Evolutionary conservation across 2,329 filamentous ascomycete species (phyloP).

Genomic region (Metarhizium guizhouense): DNA sequence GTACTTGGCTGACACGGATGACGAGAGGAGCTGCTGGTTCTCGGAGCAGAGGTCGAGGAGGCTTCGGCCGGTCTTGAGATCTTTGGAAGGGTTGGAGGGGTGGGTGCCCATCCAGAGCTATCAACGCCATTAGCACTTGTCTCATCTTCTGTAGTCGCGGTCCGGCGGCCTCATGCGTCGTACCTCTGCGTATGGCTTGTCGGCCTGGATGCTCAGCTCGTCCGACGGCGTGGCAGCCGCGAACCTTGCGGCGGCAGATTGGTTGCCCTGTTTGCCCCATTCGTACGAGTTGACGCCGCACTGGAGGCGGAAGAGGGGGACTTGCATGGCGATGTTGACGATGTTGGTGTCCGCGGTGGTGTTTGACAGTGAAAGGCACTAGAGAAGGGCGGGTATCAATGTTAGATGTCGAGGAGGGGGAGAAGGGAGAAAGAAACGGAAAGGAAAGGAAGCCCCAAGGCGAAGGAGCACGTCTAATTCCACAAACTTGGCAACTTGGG

Average conservation of each 20-base stretch:
- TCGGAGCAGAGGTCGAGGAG: slow-evolving; percentile 82
- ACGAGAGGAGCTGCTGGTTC: slow-evolving; percentile 74
- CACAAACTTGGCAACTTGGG: too few relatives aligned
- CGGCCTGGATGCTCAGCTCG: slow-evolving; percentile 68
- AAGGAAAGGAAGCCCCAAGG: too few relatives aligned
- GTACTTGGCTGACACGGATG: slow-evolving; percentile 64
- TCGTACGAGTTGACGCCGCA: slow-evolving; percentile 98
- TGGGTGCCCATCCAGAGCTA: slow-evolving; percentile 99
- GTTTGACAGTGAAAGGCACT: background rate
- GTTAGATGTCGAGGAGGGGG: background rate
- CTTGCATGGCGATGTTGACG: slow-evolving; percentile 42
- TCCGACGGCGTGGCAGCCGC: slow-evolving; percentile 73
- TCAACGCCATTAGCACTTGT: background rate
- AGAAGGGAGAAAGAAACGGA: too few relatives aligned
- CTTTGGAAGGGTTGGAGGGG: slow-evolving; percentile 88
- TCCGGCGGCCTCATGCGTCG: slow-evolving; percentile 5
- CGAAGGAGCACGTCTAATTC: too few relatives aligned
- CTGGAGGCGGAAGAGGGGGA: slow-evolving; percentile 76
- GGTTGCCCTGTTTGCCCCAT: slow-evolving; percentile 89
- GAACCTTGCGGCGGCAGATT: slow-evolving; percentile 83
- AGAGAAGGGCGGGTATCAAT: background rate
- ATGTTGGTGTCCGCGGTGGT: background rate
- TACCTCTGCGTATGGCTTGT: slow-evolving; percentile 93
- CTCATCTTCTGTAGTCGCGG: background rate
- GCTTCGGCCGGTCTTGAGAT: slow-evolving; percentile 72